Conservation (phyloP, 2,329 filamentous ascomycete species). For the Gnomoniopsis smithogilvyi region DNA sequence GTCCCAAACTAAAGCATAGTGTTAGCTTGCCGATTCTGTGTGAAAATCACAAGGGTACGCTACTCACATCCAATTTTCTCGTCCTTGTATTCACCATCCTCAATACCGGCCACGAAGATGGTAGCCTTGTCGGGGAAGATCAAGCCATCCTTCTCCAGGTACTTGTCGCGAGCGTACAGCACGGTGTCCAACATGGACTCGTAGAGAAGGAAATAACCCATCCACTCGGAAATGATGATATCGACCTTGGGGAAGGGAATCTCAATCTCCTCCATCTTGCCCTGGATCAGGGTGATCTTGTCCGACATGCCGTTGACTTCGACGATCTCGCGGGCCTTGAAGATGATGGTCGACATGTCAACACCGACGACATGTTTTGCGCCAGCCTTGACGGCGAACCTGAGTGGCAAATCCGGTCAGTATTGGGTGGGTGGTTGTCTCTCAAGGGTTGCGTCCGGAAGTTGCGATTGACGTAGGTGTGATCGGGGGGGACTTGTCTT, state of each 20-base stretch:
- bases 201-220: constrained; percentile 99
- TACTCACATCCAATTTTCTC: constrained; percentile 99
- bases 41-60: background rate
- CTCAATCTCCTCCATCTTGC: constrained; percentile 99
- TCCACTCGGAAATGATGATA: constrained; percentile 99
- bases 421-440: background rate
- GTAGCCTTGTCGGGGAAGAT: constrained; percentile 99
- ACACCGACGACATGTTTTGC: constrained; percentile 99
- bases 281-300: constrained; percentile 96
- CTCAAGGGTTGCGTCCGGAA: background rate
- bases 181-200: constrained; percentile 99
- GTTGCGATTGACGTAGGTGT: background rate
- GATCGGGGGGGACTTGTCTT: constrained; percentile 33
- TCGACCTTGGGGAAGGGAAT: constrained; percentile 94
- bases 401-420: constrained; percentile 34
- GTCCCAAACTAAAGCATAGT: constrained; percentile 75
- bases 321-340: constrained; percentile 96
- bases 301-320: constrained; percentile 85
- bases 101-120: constrained; percentile 94
- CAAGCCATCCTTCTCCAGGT: constrained; percentile 79
- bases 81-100: constrained; percentile 99
- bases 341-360: constrained; percentile 99
- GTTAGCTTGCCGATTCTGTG: background rate
- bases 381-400: constrained; percentile 95
- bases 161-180: constrained; percentile 90